Evolutionary conservation across 2,329 filamentous ascomycete genomes (phyloP), one percentile per base, ranked within the genome.

Genomic region (Cladophialophora psammophila): DNA sequence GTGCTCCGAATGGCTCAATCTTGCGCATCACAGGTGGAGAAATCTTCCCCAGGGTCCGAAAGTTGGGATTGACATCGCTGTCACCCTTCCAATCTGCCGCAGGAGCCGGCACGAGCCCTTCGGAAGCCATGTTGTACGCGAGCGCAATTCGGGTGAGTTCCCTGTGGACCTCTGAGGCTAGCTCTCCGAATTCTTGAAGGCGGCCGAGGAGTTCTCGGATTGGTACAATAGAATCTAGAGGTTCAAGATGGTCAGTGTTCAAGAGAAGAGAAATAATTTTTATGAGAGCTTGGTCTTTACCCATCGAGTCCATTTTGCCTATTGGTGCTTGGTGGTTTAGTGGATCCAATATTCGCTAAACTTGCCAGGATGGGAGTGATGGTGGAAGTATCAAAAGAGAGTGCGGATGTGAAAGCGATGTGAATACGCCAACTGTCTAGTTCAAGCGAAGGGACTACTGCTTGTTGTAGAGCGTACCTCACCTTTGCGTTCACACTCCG

Each of bases 1-100:
- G 93, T 81, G 95, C 94, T 74, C 95, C 95, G 74, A 98, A 92
- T 63, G 95, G 94, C 85, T 98, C 95, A 76, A 99, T 90, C 78
- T 91, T 94, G 78, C 95, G 90, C 83, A 94, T 90, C 59, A 89
- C 91, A 45, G 93, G 88, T 71, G 86, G 82, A 70, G 91, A 94
- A 71, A 98, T 85, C 74, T 88, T 85, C 75, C 90, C 91, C 72
- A 96, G 79, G 65, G 91, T 81, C 83, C 95, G 95, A 87, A 98
- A 97, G 60, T 69, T 66, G 13, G 72, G 70, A 34, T 69, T 74
- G 80, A 96, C 92, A 80, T 96, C 96, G 68, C 96, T 93, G 70
- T 77, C 79, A 61, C 88, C 90, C 54, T 87, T 84, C 94, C 94
- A 98, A 74, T 88, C 92, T 75, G 87, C 85, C 56, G 94, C 88